Evolutionary conservation across 441 rosid species (phyloP).

Genomic region (Croton laevigatus): DNA sequence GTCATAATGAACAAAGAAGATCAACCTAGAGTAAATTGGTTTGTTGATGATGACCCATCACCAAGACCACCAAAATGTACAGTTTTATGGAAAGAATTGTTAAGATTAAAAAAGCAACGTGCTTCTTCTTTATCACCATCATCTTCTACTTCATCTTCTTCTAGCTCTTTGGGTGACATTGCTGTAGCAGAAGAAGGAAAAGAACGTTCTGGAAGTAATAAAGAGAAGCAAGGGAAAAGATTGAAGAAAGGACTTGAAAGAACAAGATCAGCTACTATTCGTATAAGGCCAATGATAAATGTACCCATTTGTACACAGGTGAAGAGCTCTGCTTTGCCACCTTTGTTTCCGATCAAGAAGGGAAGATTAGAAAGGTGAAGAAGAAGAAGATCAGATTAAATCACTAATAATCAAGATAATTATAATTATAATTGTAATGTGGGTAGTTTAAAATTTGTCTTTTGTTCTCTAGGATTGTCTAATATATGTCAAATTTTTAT

Average conservation of each 20-base stretch:
- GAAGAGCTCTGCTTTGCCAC: constrained; percentile 62
- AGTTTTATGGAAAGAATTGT: constrained; percentile 89
- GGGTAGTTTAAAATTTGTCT: constrained; percentile 2
- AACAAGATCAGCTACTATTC: constrained; percentile 71
- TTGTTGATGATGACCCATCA: constrained; percentile 88
- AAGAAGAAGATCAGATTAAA: not conserved
- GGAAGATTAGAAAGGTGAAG: constrained; percentile 60
- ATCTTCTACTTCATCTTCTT: constrained; percentile 71
- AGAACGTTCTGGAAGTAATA: constrained; percentile 27
- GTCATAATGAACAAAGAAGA: constrained; percentile 33
- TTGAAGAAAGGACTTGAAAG: constrained; percentile 82
- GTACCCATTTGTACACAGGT: constrained; percentile 77
- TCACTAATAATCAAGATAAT: too few relatives aligned
- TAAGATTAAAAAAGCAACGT: constrained; percentile 66
- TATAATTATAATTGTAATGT: not conserved
- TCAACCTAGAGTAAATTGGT: constrained; percentile 50
- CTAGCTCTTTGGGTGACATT: constrained; percentile 53
- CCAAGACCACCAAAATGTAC: constrained; percentile 97
- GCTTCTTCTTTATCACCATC: constrained; percentile 53
- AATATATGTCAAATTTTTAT: constrained; percentile 3
- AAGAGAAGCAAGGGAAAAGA: constrained; percentile 65
- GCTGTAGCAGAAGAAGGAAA: constrained; percentile 44
- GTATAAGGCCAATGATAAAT: constrained; percentile 88
- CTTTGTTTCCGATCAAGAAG: constrained; percentile 66
- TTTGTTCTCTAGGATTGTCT: constrained; percentile 23